Conservation (phyloP, 208 protist species). For the Trypanosoma brucei region DNA sequence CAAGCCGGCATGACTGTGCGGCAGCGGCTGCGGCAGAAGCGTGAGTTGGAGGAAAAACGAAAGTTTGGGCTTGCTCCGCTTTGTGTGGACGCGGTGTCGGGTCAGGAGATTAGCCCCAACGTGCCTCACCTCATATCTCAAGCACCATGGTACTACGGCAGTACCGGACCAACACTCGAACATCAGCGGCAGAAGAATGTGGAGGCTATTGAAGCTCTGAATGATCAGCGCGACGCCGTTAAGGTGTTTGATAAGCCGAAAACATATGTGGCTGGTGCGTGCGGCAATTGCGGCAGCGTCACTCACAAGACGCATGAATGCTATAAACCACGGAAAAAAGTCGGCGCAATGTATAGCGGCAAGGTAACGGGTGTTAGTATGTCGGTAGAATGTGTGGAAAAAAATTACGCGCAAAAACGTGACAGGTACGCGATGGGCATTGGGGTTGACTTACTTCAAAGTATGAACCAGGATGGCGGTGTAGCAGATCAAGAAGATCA, state of each 20-base stretch:
- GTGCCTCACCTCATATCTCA: conserved; percentile 97
- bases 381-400: conserved; percentile 20
- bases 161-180: conserved; percentile 72
- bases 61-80: conserved; percentile 83
- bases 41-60: conserved; percentile 84
- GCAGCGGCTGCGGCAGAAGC: conserved; percentile 65
- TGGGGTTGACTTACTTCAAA: conserved; percentile 55
- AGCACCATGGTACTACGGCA: conserved; percentile 95
- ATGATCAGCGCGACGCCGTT: conserved; percentile 38
- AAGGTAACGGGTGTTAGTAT: conserved; percentile 63
- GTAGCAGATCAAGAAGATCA: conserved; percentile 16
- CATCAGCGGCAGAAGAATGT: conserved; percentile 77
- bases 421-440: conserved; percentile 64
- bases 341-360: conserved; percentile 63
- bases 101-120: conserved; percentile 96
- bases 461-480: conserved; percentile 8
- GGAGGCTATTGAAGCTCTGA: conserved; percentile 25
- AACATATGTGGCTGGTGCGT: conserved; percentile 95
- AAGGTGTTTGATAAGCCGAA: conserved; percentile 56
- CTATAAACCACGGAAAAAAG: conserved; percentile 81
- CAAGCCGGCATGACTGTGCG: conserved; percentile 43
- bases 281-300: conserved; percentile 97
- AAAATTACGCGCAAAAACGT: conserved; percentile 65
- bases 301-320: conserved; percentile 96
- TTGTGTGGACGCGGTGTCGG: conserved; percentile 67